Conservation (phyloP, 23 red algal species). For the Gracilaria vermiculophylla region DNA sequence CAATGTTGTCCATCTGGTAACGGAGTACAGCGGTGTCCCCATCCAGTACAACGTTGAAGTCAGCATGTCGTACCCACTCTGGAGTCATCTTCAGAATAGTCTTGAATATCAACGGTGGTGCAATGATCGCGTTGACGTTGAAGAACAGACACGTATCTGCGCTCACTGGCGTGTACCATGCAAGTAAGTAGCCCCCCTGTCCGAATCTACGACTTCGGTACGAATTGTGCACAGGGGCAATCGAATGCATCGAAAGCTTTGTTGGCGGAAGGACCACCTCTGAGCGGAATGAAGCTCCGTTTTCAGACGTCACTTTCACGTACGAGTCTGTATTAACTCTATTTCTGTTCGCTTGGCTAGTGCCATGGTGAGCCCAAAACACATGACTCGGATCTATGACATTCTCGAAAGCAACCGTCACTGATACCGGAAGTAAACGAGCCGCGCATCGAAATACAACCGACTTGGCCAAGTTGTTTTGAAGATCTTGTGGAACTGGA, state of each 20-base stretch:
- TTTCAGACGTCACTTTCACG: neutral
- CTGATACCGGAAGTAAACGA: neutral
- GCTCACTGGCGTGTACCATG: neutral
- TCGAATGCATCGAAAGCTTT: too few relatives aligned
- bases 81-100: neutral
- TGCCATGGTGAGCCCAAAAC: constrained; percentile 40
- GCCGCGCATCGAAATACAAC: neutral
- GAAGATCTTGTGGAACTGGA: constrained; percentile 10
- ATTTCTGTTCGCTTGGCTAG: constrained; percentile 40
- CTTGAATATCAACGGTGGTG: neutral
- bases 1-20: neutral
- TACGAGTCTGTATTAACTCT: neutral
- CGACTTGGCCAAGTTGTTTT: neutral
- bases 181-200: neutral
- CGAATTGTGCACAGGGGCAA: neutral
- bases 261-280: too few relatives aligned
- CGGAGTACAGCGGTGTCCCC: constrained; percentile 33
- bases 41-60: constrained; percentile 38
- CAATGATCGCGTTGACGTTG: neutral
- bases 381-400: constrained; percentile 48
- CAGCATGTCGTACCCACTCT: constrained; percentile 26
- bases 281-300: too few relatives aligned
- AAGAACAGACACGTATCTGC: neutral
- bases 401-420: constrained; percentile 4
- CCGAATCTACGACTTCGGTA: neutral